phyloP scores from a whole-genome alignment of 2,329 filamentous ascomycete species.

The Apiospora phragmitis region DNA sequence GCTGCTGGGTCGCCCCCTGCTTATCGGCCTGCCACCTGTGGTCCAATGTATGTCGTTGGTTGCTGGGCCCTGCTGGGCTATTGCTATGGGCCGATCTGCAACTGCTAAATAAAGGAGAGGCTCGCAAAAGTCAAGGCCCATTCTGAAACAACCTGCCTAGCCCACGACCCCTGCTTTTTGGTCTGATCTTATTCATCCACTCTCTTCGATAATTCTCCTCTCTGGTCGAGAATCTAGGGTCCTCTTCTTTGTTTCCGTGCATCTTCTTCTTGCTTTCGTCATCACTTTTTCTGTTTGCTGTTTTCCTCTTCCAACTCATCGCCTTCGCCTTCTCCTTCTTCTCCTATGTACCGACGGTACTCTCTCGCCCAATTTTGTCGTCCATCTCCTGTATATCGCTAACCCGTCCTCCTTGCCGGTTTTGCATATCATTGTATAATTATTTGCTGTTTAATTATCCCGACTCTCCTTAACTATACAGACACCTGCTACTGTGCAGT shows the following conservation, averaged over 20 bases:
- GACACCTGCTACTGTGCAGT: not conserved
- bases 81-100: slow-evolving; percentile 4
- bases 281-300: not conserved
- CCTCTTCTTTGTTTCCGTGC: not conserved
- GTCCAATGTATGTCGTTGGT: no score
- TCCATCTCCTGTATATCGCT: not conserved
- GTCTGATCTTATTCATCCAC: not conserved
- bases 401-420: not conserved
- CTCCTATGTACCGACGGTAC: not conserved
- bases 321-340: not conserved
- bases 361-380: not conserved
- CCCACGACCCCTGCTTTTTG: not conserved
- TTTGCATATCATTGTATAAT: not conserved
- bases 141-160: not conserved
- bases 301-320: not conserved
- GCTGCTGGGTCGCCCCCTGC: no score
- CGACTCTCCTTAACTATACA: not conserved
- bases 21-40: not conserved
- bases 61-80: not conserved
- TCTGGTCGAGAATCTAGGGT: not conserved
- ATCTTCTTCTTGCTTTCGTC: not conserved
- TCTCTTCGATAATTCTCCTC: not conserved
- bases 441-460: not conserved
- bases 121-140: not conserved
- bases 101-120: not conserved